phyloP scores from a whole-genome alignment of 306 rosid species.

The Lathyrus tuberosus region DNA sequence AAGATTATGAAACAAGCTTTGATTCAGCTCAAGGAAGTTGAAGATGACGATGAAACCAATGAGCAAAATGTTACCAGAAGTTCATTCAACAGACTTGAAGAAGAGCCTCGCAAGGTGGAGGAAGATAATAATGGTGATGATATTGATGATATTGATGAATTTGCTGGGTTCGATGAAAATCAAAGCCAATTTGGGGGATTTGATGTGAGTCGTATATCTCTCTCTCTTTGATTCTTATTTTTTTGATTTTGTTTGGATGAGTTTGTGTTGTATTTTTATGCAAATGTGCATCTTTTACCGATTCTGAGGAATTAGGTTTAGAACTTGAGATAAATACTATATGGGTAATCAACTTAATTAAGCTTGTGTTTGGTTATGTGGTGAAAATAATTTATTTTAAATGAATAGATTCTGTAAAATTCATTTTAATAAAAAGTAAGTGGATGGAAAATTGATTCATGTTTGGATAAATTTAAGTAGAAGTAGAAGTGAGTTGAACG shows the following conservation, averaged over 20 bases:
- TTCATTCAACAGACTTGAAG: constrained; percentile 38
- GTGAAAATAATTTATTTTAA: too few relatives aligned
- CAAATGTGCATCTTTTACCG: background rate
- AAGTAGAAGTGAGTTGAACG: too few relatives aligned
- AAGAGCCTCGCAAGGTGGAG: constrained; percentile 23
- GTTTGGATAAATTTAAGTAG: too few relatives aligned
- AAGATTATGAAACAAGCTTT: constrained; percentile 79
- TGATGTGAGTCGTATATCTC: constrained; percentile 46
- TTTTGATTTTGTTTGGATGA: background rate
- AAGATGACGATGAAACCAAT: constrained; percentile 48
- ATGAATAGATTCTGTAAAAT: too few relatives aligned
- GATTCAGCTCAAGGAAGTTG: constrained; percentile 72
- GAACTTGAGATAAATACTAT: background rate
- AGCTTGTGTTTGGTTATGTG: too few relatives aligned
- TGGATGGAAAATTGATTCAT: too few relatives aligned
- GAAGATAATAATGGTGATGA: constrained; percentile 52
- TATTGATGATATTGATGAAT: constrained; percentile 65
- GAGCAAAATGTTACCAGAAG: constrained; percentile 33
- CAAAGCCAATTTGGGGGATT: constrained; percentile 50
- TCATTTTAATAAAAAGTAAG: too few relatives aligned
- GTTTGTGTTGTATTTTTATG: background rate
- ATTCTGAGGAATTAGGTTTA: constrained; percentile 1
- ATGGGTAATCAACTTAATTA: too few relatives aligned
- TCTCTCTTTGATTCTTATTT: background rate
- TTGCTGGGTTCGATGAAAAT: constrained; percentile 65